These are phyloP conservation scores for Candida glaebosa DNA, from an alignment of 805 yeast genomes.

Conservation along the genomic window DNA sequence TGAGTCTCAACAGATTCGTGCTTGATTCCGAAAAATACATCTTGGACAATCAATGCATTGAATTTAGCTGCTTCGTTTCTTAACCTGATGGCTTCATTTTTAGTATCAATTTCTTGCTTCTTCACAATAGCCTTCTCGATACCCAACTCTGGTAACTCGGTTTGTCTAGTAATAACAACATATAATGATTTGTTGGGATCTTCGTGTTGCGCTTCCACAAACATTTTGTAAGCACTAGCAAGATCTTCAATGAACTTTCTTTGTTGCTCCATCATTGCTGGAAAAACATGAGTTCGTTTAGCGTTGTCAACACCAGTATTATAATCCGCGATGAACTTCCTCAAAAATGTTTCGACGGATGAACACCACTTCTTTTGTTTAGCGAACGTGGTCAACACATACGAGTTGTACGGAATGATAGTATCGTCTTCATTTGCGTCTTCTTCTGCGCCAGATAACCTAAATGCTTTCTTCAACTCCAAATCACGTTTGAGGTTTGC, in stretches of 20 bases:
- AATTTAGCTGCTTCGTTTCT: slow-evolving; percentile 26
- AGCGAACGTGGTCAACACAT: slow-evolving; percentile 43
- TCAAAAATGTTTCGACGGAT: slow-evolving; percentile 53
- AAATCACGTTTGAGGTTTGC: slow-evolving; percentile 55
- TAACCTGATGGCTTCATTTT: slow-evolving; percentile 18
- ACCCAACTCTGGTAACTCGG: slow-evolving; percentile 40
- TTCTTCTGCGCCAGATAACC: slow-evolving; percentile 17
- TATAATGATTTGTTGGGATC: slow-evolving; percentile 78
- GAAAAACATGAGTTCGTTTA: slow-evolving; percentile 53
- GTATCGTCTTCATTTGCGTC: not conserved
- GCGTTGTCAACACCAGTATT: slow-evolving; percentile 15
- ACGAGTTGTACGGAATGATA: slow-evolving; percentile 40
- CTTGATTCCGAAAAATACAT: slow-evolving; percentile 52
- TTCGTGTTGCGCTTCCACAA: slow-evolving; percentile 72
- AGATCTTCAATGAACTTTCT: slow-evolving; percentile 69
- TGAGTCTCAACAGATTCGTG: slow-evolving; percentile 39
- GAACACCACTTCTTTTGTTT: slow-evolving; percentile 68
- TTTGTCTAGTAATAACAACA: slow-evolving; percentile 38
- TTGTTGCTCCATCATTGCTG: slow-evolving; percentile 69
- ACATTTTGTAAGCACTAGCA: slow-evolving; percentile 55
- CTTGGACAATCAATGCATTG: slow-evolving; percentile 55
- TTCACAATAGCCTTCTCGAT: slow-evolving; percentile 42
- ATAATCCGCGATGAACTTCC: slow-evolving; percentile 44
- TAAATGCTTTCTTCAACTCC: slow-evolving; percentile 61
- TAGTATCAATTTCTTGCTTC: slow-evolving; percentile 19